These are phyloP conservation scores for Parachlorella kessleri DNA, from an alignment of 139 green algal species.

Conservation along the genomic window DNA sequence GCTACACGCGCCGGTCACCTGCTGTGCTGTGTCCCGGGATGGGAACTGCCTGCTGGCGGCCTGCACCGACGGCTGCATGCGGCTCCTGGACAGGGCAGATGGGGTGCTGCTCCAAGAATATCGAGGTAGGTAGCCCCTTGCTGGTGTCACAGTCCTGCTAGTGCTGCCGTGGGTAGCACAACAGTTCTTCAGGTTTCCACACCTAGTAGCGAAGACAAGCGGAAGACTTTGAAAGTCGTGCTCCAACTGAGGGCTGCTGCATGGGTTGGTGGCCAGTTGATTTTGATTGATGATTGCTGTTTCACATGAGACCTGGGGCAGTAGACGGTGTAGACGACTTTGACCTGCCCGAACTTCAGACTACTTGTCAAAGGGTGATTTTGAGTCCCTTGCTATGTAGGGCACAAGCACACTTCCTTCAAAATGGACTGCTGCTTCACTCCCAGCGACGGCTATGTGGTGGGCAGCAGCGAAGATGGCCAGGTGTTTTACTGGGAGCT, in stretches of 20 bases:
- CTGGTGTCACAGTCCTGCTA: not conserved
- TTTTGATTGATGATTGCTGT: no score
- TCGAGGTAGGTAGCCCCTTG: slow-evolving; percentile 33
- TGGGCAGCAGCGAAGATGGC: slow-evolving; percentile 63
- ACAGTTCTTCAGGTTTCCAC: no score
- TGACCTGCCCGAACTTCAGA: no score
- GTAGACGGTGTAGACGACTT: no score
- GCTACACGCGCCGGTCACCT: slow-evolving; percentile 57
- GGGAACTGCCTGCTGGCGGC: slow-evolving; percentile 66
- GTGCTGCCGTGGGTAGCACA: no score
- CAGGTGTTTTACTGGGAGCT: slow-evolving; percentile 89
- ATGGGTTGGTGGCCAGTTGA: no score
- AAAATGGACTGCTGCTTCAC: slow-evolving; percentile 85
- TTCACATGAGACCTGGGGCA: no score
- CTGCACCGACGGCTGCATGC: slow-evolving; percentile 74
- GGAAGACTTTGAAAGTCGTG: not conserved
- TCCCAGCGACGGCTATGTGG: slow-evolving; percentile 73
- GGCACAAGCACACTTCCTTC: slow-evolving; percentile 66
- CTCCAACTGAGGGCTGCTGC: not conserved
- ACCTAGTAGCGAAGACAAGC: not conserved
- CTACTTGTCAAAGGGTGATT: no score
- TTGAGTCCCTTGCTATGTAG: slow-evolving; percentile 23
- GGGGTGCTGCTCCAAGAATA: slow-evolving; percentile 86
- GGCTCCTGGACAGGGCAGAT: slow-evolving; percentile 63
- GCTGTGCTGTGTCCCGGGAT: slow-evolving; percentile 48